Percentiles rank a stretch among this genome's conserved stretches.
These are phyloP conservation scores for Calonectria pseudoturangicola DNA, from an alignment of 2,329 filamentous ascomycete genomes.

Conservation along the genomic window DNA sequence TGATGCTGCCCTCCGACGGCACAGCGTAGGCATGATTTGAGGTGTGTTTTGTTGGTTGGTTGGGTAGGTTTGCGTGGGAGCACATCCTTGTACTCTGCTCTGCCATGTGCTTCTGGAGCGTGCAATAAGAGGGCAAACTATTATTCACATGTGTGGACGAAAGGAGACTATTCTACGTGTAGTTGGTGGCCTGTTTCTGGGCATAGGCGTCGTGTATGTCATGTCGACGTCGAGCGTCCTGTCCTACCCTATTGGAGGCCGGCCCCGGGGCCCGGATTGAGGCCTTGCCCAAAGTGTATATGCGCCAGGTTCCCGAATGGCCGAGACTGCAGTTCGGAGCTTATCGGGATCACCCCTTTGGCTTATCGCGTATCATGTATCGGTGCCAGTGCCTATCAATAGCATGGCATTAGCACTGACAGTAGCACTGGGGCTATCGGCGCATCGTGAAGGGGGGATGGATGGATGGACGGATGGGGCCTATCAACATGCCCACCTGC, in stretches of 20 bases:
- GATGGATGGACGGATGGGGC: constrained; percentile 7
- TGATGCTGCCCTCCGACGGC: constrained; percentile 1
- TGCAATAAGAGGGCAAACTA: background rate
- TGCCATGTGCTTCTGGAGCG: constrained; percentile 13
- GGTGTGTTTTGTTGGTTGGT: constrained; percentile 11
- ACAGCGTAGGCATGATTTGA: constrained; percentile 15
- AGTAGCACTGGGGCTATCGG: constrained; percentile 6
- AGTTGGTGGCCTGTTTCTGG: constrained; percentile 19
- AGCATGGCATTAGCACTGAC: background rate
- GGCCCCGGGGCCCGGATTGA: constrained; percentile 8
- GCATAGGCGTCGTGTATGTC: background rate
- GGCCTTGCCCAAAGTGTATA: constrained; percentile 30
- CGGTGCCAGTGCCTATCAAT: background rate
- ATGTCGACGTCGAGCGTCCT: constrained; percentile 11
- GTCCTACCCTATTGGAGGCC: constrained; percentile 7
- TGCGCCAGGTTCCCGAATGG: constrained; percentile 34
- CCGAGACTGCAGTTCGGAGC: constrained; percentile 41
- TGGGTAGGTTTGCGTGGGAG: background rate
- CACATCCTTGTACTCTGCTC: background rate
- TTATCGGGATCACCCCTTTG: constrained; percentile 39
- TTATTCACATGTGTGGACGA: constrained; percentile 28
- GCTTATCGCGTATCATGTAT: constrained; percentile 2
- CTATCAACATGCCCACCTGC: background rate
- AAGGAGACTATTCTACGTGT: constrained; percentile 9
- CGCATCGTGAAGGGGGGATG: background rate